A percentile compares a stretch with the other conserved stretches of the same genome.
These are phyloP conservation scores for Hygrocybe coccinea DNA, from an alignment of 768 basidiomycete genomes.

Conservation along the genomic window DNA sequence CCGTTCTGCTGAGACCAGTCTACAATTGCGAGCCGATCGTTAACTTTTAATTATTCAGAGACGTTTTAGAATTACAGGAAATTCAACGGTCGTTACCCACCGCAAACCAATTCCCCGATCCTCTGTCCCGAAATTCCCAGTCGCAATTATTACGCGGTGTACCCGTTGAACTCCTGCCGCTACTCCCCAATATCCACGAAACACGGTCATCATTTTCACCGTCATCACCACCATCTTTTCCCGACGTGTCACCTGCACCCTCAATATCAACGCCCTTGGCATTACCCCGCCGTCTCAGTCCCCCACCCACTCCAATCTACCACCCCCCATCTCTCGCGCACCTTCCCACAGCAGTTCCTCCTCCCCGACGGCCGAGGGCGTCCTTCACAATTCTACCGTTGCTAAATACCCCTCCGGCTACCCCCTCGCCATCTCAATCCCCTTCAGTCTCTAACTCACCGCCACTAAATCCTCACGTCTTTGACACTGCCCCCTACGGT, in stretches of 20 bases:
- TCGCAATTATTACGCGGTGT: neutral
- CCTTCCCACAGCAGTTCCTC: constrained; percentile 21
- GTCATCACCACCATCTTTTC: neutral
- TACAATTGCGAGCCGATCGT: neutral
- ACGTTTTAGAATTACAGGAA: constrained; percentile 64
- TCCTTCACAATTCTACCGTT: constrained; percentile 36
- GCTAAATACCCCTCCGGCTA: constrained; percentile 28
- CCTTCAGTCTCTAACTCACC: constrained; percentile 47
- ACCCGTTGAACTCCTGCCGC: neutral
- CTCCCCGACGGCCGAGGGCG: constrained; percentile 24
- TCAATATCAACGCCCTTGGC: constrained; percentile 10
- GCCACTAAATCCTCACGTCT: constrained; percentile 37
- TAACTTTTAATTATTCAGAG: constrained; percentile 32
- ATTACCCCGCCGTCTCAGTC: constrained; percentile 10
- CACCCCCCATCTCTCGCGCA: constrained; percentile 28
- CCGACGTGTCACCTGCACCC: neutral
- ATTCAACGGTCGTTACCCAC: constrained; percentile 61
- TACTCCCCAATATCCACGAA: neutral
- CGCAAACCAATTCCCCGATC: constrained; percentile 48
- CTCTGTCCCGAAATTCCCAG: constrained; percentile 21
- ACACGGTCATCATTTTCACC: neutral
- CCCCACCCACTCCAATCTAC: constrained; percentile 9
- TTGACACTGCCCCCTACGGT: too few relatives aligned
- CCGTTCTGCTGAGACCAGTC: neutral
- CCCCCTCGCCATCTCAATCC: constrained; percentile 1